phyloP scores from a whole-genome alignment of 2,329 filamentous ascomycete species.

The Aureobasidium mangrovei region DNA sequence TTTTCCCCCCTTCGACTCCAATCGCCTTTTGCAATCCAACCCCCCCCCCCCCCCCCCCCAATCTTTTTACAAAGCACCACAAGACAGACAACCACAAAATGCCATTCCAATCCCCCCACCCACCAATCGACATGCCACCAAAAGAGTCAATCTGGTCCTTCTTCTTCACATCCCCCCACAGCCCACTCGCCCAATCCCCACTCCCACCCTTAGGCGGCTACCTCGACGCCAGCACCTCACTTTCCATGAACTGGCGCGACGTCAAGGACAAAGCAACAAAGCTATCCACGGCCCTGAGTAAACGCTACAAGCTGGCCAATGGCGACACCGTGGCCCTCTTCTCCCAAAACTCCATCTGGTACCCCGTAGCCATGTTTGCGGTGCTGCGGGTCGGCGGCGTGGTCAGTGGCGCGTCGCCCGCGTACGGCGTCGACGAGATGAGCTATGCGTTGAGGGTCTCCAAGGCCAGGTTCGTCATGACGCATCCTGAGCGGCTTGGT shows the following conservation, averaged over 20 bases:
- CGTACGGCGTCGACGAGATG: slow-evolving; percentile 61
- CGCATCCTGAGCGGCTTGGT: slow-evolving; percentile 45
- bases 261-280: slow-evolving; percentile 50
- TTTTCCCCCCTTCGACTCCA: background rate
- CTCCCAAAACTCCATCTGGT: slow-evolving; percentile 58
- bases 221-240: slow-evolving; percentile 51
- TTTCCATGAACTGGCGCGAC: slow-evolving; percentile 49
- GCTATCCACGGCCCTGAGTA: slow-evolving; percentile 52
- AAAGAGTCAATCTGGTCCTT: slow-evolving; percentile 52
- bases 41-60: no score
- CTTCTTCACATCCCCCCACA: slow-evolving; percentile 45
- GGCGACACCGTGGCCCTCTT: slow-evolving; percentile 54
- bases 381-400: slow-evolving; percentile 45
- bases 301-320: slow-evolving; percentile 44
- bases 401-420: slow-evolving; percentile 54
- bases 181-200: slow-evolving; percentile 36
- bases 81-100: slow-evolving; percentile 1
- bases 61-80: no score
- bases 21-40: background rate
- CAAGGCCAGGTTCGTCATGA: slow-evolving; percentile 50
- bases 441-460: slow-evolving; percentile 53
- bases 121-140: slow-evolving; percentile 38
- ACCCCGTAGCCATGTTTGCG: slow-evolving; percentile 51
- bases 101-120: slow-evolving; percentile 32
- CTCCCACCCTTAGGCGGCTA: slow-evolving; percentile 42